Base-by-base conservation (phyloP, 305 asterid genomes). In the Fraxinus baroniana region DNA sequence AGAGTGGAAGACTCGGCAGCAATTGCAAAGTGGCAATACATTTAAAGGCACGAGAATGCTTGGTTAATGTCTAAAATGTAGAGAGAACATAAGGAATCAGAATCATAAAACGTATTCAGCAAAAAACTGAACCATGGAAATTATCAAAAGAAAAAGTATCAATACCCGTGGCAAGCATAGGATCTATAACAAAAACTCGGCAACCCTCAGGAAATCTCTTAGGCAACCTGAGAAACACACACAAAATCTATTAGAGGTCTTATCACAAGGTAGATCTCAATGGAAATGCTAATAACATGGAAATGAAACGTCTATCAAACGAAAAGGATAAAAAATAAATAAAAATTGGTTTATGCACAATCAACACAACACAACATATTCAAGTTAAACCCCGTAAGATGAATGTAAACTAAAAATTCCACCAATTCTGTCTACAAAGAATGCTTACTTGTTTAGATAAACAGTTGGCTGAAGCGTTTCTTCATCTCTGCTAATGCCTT, bases 131-230 rank as follows among this genome's bases (percentile, higher is more conserved):
- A 68, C 37, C 74, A 70, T 15, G 20, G 18, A 12, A 68, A 60
- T 9, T 20, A 10, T n/a, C 22, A 12, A 6, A 36, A 18, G 22
- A 77, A 20, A 12, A 26, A 12, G 30, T 32, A 60, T 70, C 36
- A 44, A 13, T 85, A 96, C 99, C 99, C 86, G 99, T 96, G 83
- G 98, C 98, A 32, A 96, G 97, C 99, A 96, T 96, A 81, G 99
- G 99, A 87, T 96, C 99, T 3, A 96, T 87, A 60, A 96, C 89
- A 77, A 96, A 88, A 60, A 94, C 97, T 85, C 91, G 92, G 79
- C 97, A 90, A 79, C 94, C 96, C 84, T 91, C 96, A 26, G 97
- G 92, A 88, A 96, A 92, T 84, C 87, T 91, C 79, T 93, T 88
- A 24, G 99, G 99, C 89, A 96, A 92, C 92, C 99, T 96, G 86